Evolutionary conservation across 2,329 filamentous ascomycete genomes (phyloP), one percentile per base, ranked within the genome.

Genomic region (Talaromyces sp.): DNA sequence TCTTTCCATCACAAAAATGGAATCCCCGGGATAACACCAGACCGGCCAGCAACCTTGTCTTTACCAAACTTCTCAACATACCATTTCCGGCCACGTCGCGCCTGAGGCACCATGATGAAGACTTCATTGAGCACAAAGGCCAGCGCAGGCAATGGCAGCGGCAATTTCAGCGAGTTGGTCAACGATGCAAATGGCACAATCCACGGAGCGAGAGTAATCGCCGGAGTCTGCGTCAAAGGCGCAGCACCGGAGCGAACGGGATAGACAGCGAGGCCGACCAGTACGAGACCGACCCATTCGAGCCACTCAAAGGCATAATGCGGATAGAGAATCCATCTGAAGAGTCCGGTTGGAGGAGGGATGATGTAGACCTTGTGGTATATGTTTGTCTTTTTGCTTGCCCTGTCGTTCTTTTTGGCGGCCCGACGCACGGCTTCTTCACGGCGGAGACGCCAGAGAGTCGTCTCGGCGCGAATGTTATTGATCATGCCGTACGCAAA

Each of bases 221-320:
- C 61, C 10, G 69, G 65, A 5, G 65, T 61, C 11, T 54, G 17
- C 8, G 56, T 48, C 51, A 58, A 58, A 53, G 43, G 56, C 1
- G 26, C 26, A 31, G 51, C 35, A 31, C 21, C 27, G 1, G 21
- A 32, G 8, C 52, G 53, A 62, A 54, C 63, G 51, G 73, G 68
- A 9, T 68, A 71, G 14, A 78, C 70, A 0, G 72, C 67, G 0
- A 72, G 72, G 10, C 75, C 78, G 11, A 76, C 70, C 29, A 96
- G 83, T 80, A 88, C 92, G 74, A 92, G 99, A 0, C 94, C 94
- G 3, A 83, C 74, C 94, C 94, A 99, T 80, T 99, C 94, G 57
- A 96, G 73, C 94, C 94, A 99, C 78, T 99, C 94, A 71, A 88
- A 89, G n/a, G 96, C 81, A 74, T 97, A 99, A 74, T 99, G 94